These are phyloP conservation scores for Colletotrichum godetiae DNA, from an alignment of 2,329 filamentous ascomycete species.

Conservation along the genomic window DNA sequence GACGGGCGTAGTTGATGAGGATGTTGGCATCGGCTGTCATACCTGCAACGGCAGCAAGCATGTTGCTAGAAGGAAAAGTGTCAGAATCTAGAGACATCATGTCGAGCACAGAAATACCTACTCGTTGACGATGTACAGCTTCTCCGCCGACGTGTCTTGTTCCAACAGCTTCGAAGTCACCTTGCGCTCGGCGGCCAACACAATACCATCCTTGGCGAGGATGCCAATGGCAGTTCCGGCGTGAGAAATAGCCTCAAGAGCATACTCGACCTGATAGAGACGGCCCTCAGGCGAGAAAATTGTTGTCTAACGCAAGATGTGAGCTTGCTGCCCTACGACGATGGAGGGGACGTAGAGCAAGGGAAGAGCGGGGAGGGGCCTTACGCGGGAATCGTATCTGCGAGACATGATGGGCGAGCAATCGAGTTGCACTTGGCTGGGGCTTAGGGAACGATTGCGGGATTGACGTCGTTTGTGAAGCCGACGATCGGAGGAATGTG, in stretches of 20 bases:
- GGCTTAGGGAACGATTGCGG: neutral
- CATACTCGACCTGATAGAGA: conserved; percentile 99
- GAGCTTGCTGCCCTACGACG: conserved; percentile 35
- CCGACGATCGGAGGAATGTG: conserved; percentile 9
- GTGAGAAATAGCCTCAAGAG: conserved; percentile 97
- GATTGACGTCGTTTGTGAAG: conserved; percentile 3
- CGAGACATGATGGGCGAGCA: conserved; percentile 78
- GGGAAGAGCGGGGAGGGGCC: conserved; percentile 46
- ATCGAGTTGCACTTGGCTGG: neutral
- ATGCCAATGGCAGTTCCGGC: conserved; percentile 97
- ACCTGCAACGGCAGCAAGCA: conserved; percentile 99
- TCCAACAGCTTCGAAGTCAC: conserved; percentile 99
- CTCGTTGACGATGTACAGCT: conserved; percentile 99
- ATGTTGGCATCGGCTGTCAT: conserved; percentile 99
- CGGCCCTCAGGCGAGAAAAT: conserved; percentile 99
- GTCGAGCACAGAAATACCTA: conserved; percentile 57
- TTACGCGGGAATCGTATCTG: conserved; percentile 96
- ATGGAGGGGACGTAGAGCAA: conserved; percentile 37
- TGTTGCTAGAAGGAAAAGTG: conserved; percentile 77
- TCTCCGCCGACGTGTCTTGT: conserved; percentile 99
- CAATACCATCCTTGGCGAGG: conserved; percentile 97
- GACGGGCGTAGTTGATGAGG: conserved; percentile 99
- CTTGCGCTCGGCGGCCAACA: conserved; percentile 97
- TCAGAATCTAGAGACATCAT: neutral
- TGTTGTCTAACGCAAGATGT: conserved; percentile 76